Base-by-base conservation (phyloP, 768 basidiomycete species). In the Tephrocybe rancida region DNA sequence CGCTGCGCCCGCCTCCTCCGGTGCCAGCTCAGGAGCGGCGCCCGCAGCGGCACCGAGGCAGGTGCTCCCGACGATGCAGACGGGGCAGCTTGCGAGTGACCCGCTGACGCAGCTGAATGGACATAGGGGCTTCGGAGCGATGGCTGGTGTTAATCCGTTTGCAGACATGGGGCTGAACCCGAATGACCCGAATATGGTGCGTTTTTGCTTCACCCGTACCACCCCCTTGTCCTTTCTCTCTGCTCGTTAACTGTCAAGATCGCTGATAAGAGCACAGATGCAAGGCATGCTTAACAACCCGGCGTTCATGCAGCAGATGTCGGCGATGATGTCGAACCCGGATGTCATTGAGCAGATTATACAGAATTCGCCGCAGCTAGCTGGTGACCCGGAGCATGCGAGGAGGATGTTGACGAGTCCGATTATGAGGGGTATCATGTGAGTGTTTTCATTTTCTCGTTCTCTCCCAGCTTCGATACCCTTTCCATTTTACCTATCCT, bases 111-210 rank as follows among this genome's bases (percentile, higher is more conserved):
- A 84, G 52, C 78, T 93, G 46, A 95, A 95, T 66, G 78, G 86
- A 14, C 85, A 87, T 63, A 72, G 83, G 69, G 90, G 87, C 0
- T 91, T 86, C 59, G 92, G 92, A 1, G 75, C 82, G 16, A 83
- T 92, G 83, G 88, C 88, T 0, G 89, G 90, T 5, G 76, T 95
- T 66, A 98, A 98, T 63, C 96, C 97, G 0, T 98, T 99, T 64
- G 80, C 88, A 0, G 88, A 88, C 3, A 85, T 96, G 83, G 96
- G 95, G 1, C 45, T 96, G 39, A 99, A 99, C 65, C 77, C 82
- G 3, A 92, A 91, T 61, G 96, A 98, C 67, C 95, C 95, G 0
- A 97, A 98, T 67, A 91, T 96, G 85, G 93, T 92, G 55, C 59
- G 83, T 72, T 19, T 37, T 9, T 16, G n/a, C 35, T 14, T 37